Evolutionary conservation across 345 rosid species (phyloP).

Genomic region (Eucalyptus sp.): DNA sequence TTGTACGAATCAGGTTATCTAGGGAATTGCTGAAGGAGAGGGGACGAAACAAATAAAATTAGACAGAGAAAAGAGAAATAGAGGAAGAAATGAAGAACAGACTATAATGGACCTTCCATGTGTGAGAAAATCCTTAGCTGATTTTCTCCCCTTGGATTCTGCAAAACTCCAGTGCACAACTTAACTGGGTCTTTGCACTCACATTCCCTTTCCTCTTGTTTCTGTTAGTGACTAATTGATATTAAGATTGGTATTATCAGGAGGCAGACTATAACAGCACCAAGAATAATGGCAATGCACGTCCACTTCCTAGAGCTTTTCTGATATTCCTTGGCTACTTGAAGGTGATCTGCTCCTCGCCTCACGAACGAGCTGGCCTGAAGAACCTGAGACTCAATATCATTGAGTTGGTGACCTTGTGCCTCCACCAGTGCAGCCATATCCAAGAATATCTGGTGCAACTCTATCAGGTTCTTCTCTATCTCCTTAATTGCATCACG

Average conservation of each 20-base stretch:
- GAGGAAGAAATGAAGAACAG: not conserved
- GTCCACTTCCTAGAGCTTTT: slow-evolving; percentile 76
- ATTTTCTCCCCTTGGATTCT: not conserved
- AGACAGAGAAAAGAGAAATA: not conserved
- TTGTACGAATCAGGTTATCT: not conserved
- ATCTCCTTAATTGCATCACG: slow-evolving; percentile 80
- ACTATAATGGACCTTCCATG: not conserved
- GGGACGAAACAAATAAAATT: not conserved
- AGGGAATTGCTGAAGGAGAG: not conserved
- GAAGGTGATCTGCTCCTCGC: slow-evolving; percentile 55
- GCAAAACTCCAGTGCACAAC: not conserved
- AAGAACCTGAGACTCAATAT: slow-evolving; percentile 70
- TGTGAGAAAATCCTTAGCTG: not conserved
- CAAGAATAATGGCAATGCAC: slow-evolving; percentile 44
- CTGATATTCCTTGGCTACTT: slow-evolving; percentile 61
- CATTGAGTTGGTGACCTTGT: slow-evolving; percentile 79
- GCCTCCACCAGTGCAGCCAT: slow-evolving; percentile 85
- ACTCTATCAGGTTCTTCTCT: slow-evolving; percentile 70
- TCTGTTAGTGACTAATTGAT: not conserved
- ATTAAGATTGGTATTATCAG: slow-evolving; percentile 43
- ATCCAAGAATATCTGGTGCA: slow-evolving; percentile 79
- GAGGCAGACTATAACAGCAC: slow-evolving; percentile 18
- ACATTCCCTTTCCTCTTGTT: not conserved
- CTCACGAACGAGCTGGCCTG: slow-evolving; percentile 80
- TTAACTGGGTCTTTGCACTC: not conserved